These are phyloP conservation scores for Choanephora cucurbitarum DNA, from an alignment of 371 early-diverging fungal species.

Conservation along the genomic window DNA sequence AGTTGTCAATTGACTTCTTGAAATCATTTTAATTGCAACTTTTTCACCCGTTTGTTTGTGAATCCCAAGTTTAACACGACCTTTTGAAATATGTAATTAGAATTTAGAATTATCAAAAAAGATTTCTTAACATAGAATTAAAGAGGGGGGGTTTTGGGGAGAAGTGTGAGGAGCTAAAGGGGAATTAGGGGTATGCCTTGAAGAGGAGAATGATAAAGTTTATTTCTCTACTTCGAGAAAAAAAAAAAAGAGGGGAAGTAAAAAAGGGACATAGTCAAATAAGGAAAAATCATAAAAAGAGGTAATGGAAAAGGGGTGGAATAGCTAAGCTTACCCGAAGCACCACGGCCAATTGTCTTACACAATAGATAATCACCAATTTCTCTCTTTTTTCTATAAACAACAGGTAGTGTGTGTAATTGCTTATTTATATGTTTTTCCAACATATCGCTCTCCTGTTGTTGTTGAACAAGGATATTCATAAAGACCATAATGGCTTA, in stretches of 20 bases:
- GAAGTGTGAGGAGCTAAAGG: no score
- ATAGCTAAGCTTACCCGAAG: constrained; percentile 59
- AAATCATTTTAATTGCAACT: constrained; percentile 90
- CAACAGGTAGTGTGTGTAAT: constrained; percentile 16
- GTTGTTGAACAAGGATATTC: constrained; percentile 17
- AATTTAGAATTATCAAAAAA: no score
- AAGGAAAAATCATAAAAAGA: constrained; percentile 8
- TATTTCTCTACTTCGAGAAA: constrained; percentile 4
- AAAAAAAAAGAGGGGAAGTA: constrained; percentile 1
- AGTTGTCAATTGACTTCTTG: constrained; percentile 58
- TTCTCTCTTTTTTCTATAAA: constrained; percentile 18
- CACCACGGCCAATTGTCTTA: constrained; percentile 80
- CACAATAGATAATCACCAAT: constrained; percentile 77
- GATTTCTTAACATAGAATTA: no score
- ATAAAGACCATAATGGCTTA: constrained; percentile 18
- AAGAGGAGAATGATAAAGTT: neutral
- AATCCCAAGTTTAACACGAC: constrained; percentile 76
- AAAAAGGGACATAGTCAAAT: constrained; percentile 1
- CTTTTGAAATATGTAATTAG: constrained; percentile 33
- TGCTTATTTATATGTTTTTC: constrained; percentile 14
- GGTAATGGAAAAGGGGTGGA: neutral
- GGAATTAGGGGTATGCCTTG: no score
- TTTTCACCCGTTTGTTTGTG: constrained; percentile 72
- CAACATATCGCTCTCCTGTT: neutral
- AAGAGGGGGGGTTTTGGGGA: constrained; percentile 6